A percentile compares a stretch with the other conserved stretches of the same genome.
These are phyloP conservation scores for Monilinia vaccinii-corymbosi DNA, from an alignment of 2,329 filamentous ascomycete species.

Conservation along the genomic window DNA sequence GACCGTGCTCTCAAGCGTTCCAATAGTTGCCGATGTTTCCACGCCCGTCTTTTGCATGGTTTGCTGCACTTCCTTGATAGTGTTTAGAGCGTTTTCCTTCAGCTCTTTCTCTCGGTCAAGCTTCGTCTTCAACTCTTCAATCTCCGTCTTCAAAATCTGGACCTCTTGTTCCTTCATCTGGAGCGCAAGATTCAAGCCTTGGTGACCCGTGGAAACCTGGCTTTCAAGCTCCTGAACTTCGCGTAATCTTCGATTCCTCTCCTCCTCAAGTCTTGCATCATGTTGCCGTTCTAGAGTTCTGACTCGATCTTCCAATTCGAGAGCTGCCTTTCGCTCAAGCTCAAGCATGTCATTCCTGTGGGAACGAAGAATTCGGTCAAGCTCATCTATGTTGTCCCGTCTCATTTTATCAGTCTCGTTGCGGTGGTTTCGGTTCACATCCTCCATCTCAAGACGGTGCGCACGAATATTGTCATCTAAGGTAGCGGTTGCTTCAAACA, in stretches of 20 bases:
- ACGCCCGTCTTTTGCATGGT: conserved; percentile 39
- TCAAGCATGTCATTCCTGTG: conserved; percentile 62
- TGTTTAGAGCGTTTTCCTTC: conserved; percentile 32
- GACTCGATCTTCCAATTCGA: conserved; percentile 29
- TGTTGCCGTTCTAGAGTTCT: conserved; percentile 27
- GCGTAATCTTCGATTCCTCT: conserved; percentile 46
- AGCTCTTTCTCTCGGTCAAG: conserved; percentile 53
- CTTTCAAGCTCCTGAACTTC: conserved; percentile 58
- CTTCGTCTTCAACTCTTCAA: conserved; percentile 40
- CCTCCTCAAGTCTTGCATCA: conserved; percentile 52
- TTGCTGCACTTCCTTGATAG: conserved; percentile 39
- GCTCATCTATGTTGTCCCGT: conserved; percentile 41
- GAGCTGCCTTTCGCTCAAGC: conserved; percentile 51
- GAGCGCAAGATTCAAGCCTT: conserved; percentile 26
- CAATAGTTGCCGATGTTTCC: conserved; percentile 50
- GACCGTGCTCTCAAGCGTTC: conserved; percentile 64
- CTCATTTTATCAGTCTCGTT: conserved; percentile 47
- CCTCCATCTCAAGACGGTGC: conserved; percentile 47
- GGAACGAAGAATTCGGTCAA: conserved; percentile 47
- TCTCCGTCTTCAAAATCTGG: conserved; percentile 38
- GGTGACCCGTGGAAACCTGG: conserved; percentile 39
- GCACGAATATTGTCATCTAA: conserved; percentile 40
- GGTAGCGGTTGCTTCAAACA: conserved; percentile 38
- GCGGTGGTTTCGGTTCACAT: conserved; percentile 42
- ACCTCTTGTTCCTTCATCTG: conserved; percentile 44